These are phyloP conservation scores for Wickerhamiella nectarea DNA, from an alignment of 805 yeast genomes.

Conservation along the genomic window DNA sequence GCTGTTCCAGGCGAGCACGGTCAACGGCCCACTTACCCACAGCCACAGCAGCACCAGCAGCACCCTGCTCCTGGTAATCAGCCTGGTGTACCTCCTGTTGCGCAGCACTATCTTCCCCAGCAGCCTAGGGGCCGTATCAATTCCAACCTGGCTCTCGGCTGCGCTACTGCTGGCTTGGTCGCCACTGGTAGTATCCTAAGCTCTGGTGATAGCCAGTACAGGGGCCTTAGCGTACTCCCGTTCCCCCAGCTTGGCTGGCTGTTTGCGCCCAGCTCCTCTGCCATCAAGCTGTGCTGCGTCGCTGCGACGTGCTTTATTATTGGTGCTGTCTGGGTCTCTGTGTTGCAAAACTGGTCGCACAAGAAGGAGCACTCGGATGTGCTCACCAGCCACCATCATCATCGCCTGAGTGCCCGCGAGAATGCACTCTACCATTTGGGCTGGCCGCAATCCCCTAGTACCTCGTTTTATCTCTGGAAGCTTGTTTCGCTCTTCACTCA, in stretches of 20 bases:
- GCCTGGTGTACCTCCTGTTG: not conserved
- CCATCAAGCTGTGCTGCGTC: not conserved
- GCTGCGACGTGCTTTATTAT: constrained; percentile 4
- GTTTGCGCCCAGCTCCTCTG: constrained; percentile 1
- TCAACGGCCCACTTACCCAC: not conserved
- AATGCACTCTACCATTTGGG: constrained; percentile 1
- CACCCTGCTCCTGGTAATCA: not conserved
- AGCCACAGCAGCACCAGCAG: not conserved
- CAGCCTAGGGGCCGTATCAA: not conserved
- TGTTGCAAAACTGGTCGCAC: constrained; percentile 2
- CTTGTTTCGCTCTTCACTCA: not conserved
- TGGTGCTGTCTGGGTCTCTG: not conserved
- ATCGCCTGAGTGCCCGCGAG: not conserved
- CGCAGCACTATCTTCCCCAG: not conserved
- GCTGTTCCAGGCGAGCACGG: not conserved
- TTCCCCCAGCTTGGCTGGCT: not conserved
- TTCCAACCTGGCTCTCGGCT: constrained; percentile 6
- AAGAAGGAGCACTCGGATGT: not conserved
- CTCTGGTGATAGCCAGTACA: constrained; percentile 2
- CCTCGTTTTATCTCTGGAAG: not conserved
- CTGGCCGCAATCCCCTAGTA: not conserved
- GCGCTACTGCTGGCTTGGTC: constrained; percentile 7
- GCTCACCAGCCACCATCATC: not conserved
- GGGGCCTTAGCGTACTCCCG: constrained; percentile 6
- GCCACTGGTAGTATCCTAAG: constrained; percentile 3